Base-by-base conservation (phyloP, 495 filamentous ascomycete species). In the Astrocystis sublimbata region DNA sequence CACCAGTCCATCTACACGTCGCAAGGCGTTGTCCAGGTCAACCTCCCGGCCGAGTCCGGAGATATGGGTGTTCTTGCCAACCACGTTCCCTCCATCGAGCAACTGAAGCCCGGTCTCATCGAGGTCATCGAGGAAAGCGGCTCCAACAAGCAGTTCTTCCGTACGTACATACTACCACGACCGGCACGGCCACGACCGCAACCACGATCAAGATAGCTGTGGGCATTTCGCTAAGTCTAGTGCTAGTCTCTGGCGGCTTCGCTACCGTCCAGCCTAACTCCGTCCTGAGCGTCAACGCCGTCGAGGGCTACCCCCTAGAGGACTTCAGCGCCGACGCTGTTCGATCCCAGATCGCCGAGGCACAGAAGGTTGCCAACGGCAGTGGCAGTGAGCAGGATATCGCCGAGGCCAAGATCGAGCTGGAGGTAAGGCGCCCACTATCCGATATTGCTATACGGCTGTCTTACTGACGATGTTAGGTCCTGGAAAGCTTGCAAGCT, bases 11-110 rank as follows among this genome's bases (percentile, higher is more conserved):
- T 81, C 71, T 83, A 80, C 78, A 81, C 78, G 66, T 80, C 79
- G 63, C 79, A 97, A 86, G 80, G 81, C 65, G 83, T 84, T 74
- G 88, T 97, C 71, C 94, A 99, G 82, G 96, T 99, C 83, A 99
- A 99, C 86, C 86, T 99, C 70, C 88, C 96, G 75, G 93, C 94
- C 74, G 94, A 96, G 80, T 93, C 93, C 55, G 94, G 94, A 71
- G 96, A 97, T 71, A 99, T 99, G 94, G 94, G 94, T 88, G 85
- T 99, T 66, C 89, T 99, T 69, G 94, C 94, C 76, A 92, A 93
- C 83, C 94, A 99, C 86, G 96, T 99, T 67, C 93, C 94, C 46
- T 93, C 94, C 51, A 97, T 99, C 71, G 94, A 99, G 85, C 94
- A 99, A 84, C 85, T 99, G 75, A 96, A 93, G 85, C 92, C 94